A percentile compares a stretch with the other conserved stretches of the same genome.
Conservation (phyloP, 2,329 filamentous ascomycete species). For the Macrophomina phaseolina region DNA sequence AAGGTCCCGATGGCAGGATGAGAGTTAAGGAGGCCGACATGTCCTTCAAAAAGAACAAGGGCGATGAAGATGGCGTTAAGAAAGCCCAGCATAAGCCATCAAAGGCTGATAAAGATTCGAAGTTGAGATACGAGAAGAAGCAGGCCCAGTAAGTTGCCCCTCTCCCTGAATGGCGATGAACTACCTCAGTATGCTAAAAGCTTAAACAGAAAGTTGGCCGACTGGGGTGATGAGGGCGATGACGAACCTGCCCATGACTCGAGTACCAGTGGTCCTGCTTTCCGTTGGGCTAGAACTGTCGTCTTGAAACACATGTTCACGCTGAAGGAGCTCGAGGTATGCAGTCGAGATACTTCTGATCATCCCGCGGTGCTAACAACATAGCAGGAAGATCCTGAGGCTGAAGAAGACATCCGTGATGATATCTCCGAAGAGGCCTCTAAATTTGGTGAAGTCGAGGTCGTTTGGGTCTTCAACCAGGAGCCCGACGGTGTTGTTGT, state of each 20-base stretch:
- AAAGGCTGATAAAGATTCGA: constrained; percentile 79
- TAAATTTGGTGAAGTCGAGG: constrained; percentile 86
- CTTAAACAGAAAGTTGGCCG: constrained; percentile 74
- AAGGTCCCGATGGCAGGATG: constrained; percentile 65
- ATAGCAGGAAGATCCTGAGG: constrained; percentile 11
- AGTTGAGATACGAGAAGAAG: constrained; percentile 77
- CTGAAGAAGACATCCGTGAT: constrained; percentile 12
- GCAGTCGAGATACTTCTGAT: neutral
- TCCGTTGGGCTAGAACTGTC: constrained; percentile 77
- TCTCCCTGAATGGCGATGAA: neutral
- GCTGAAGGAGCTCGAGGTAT: constrained; percentile 47
- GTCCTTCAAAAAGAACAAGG: constrained; percentile 88
- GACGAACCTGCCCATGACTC: constrained; percentile 36
- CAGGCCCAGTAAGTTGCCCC: constrained; percentile 67
- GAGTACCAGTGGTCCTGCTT: constrained; percentile 57
- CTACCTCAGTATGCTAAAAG: neutral
- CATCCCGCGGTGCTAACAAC: neutral
- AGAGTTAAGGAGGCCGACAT: constrained; percentile 83
- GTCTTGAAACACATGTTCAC: constrained; percentile 95
- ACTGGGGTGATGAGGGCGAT: constrained; percentile 84
- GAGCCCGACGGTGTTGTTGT: constrained; percentile 85
- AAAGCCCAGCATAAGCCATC: constrained; percentile 62
- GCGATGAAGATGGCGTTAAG: constrained; percentile 58
- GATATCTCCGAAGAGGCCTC: constrained; percentile 90
- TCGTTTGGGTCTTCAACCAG: constrained; percentile 86